These are phyloP conservation scores for Kodamaea fungicola DNA, from an alignment of 1,139 yeast species.

Conservation along the genomic window DNA sequence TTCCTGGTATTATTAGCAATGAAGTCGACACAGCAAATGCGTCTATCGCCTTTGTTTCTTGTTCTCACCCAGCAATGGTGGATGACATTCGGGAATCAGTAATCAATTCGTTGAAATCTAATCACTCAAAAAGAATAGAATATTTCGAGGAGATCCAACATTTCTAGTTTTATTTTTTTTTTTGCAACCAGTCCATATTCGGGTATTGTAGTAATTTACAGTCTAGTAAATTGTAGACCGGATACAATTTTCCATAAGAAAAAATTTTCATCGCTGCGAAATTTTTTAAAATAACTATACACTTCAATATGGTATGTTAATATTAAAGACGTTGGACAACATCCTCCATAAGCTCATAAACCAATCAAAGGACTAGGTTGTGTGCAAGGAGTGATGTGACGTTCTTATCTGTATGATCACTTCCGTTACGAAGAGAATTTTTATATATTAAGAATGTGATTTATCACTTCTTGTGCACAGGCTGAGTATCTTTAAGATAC, in stretches of 20 bases:
- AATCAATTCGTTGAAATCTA: neutral
- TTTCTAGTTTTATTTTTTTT: conserved; percentile 1
- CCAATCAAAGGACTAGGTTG: conserved; percentile 22
- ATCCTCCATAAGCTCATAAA: conserved; percentile 22
- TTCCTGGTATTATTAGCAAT: conserved; percentile 28
- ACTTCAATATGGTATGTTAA: conserved; percentile 28
- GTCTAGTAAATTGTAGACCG: too few species aligned
- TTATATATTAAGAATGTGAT: conserved; percentile 18
- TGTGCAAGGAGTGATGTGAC: conserved; percentile 35
- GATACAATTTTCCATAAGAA: neutral
- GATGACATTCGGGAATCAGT: conserved; percentile 38
- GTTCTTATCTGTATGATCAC: conserved; percentile 10
- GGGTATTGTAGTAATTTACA: neutral
- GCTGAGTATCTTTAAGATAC: conserved; percentile 44
- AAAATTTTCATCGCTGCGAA: neutral
- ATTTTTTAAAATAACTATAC: neutral
- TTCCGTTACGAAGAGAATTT: too few species aligned
- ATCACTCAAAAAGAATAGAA: conserved; percentile 6
- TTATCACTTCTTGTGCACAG: conserved; percentile 43
- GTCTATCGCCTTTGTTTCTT: conserved; percentile 36
- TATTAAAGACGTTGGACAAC: conserved; percentile 25
- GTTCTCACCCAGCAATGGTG: conserved; percentile 54
- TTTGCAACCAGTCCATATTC: conserved; percentile 2
- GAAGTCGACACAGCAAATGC: conserved; percentile 27
- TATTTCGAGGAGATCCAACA: conserved; percentile 7